Conservation (phyloP, 148 eudicot genomes). For the Rhododendron ovatum region DNA sequence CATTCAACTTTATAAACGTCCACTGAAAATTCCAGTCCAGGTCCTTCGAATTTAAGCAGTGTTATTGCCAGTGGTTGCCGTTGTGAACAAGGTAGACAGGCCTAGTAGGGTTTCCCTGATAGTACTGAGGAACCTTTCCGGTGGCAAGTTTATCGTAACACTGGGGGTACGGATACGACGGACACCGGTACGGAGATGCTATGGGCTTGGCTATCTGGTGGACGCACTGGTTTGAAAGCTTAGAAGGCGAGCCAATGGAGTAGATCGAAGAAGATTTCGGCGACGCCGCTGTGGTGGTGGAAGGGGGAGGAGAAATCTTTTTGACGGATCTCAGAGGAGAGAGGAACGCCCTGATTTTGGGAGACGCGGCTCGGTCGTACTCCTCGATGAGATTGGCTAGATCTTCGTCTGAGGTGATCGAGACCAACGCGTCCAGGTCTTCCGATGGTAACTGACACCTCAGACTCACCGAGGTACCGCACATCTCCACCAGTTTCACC, state of each 20-base stretch:
- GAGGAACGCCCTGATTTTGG: conserved; percentile 69
- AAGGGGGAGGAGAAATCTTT: conserved; percentile 34
- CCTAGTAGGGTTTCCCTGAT: conserved; percentile 29
- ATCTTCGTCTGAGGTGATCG: conserved; percentile 75
- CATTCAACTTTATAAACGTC: background rate
- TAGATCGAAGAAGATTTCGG: conserved; percentile 25
- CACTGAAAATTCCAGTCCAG: background rate
- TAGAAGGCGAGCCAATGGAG: conserved; percentile 14
- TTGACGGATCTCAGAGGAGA: conserved; percentile 28
- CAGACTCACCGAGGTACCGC: conserved; percentile 40
- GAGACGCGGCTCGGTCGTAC: conserved; percentile 38
- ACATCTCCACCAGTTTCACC: conserved; percentile 54
- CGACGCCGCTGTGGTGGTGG: conserved; percentile 20
- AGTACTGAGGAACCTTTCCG: conserved; percentile 16
- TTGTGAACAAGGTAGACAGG: conserved; percentile 38
- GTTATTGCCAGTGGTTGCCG: conserved; percentile 61
- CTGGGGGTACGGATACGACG: background rate
- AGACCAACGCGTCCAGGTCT: conserved; percentile 64
- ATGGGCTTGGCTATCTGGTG: conserved; percentile 22
- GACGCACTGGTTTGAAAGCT: conserved; percentile 14
- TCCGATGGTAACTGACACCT: conserved; percentile 78
- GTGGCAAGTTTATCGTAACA: conserved; percentile 23
- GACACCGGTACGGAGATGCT: background rate
- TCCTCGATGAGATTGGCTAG: conserved; percentile 68
- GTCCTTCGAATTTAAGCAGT: background rate